Conservation (phyloP, 1,284 basidiomycete genomes). For the Leccinum subspadiceum region DNA sequence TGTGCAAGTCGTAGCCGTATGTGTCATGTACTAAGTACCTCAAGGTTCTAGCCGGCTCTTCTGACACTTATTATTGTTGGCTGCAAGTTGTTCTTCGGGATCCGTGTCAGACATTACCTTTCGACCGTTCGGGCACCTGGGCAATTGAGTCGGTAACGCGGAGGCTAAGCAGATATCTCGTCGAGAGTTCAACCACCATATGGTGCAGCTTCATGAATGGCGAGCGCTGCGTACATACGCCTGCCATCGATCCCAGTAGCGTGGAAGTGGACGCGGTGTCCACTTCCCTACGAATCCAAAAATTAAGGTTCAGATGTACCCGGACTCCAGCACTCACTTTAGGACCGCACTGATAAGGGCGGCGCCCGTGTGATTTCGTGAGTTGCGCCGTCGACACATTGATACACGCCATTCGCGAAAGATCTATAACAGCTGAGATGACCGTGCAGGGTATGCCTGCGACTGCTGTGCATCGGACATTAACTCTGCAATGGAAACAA, state of each 20-base stretch:
- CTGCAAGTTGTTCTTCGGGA: neutral
- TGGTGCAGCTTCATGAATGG: neutral
- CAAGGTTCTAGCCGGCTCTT: constrained; percentile 2
- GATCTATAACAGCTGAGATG: neutral
- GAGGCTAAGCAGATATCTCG: neutral
- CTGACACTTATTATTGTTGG: constrained; percentile 2
- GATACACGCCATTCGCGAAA: neutral
- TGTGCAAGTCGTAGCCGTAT: neutral
- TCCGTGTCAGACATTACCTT: neutral
- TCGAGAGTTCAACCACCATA: neutral
- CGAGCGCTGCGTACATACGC: neutral
- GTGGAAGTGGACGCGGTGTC: neutral
- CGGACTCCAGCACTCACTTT: constrained; percentile 6
- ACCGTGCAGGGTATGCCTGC: neutral
- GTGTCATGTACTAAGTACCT: constrained; percentile 17
- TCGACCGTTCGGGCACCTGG: neutral
- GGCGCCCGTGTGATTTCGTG: neutral
- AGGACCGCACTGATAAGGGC: neutral
- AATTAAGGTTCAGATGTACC: neutral
- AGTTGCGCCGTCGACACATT: neutral
- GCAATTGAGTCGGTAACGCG: constrained; percentile 8
- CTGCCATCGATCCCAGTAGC: neutral
- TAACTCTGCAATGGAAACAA: neutral
- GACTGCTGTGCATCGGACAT: constrained; percentile 4
- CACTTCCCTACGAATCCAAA: neutral